Evolutionary conservation across 2,329 filamentous ascomycete species (phyloP), one percentile per base, ranked within the genome.

Genomic region (Dactylonectria estremocensis): DNA sequence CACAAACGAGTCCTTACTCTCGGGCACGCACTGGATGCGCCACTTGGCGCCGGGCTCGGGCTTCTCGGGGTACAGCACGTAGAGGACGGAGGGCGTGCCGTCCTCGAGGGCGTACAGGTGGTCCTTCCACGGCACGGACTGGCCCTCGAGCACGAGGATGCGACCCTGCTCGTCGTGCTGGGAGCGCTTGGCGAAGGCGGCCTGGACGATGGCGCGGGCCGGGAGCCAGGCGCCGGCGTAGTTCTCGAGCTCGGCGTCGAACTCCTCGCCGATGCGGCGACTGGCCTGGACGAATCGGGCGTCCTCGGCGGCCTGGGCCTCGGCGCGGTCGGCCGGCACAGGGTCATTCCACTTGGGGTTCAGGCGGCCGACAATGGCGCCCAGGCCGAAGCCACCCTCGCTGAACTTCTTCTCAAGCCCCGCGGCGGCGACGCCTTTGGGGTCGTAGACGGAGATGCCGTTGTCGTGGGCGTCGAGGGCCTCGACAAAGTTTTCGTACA

Each of bases 401-500:
- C 91, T 92, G 84, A 97, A 98, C 74, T 91, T 91, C 86, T 95
- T 96, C 81, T 93, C 85, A 48, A 98, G 81, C 4, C 92, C 92
- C 0, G 93, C 93, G 33, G 90, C 87, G 33, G 89, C 82, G 18
- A 97, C 79, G 35, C 86, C 90, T 24, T 87, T 86, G 31, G 92
- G 86, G 79, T 97, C 94, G 83, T 97, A 97, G 66, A 87, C 88
- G 28, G 91, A 91, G 78, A 99, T 92, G 73, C 96, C 96, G 81
- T 99, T 99, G 86, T 99, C 96, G 83, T 99, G 95, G 65, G 95
- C 96, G 82, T 99, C 96, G 64, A 99, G 91, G 2, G 96, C 95
- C 86, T 99, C 96, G 79, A 99, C 88, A 81, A 98, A 98, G 81
- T 92, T 92, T 74, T 92, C 90, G 86, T 99, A 99, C 57, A 99